Conservation (phyloP, 495 filamentous ascomycete genomes). For the Penicillium fimorum region DNA sequence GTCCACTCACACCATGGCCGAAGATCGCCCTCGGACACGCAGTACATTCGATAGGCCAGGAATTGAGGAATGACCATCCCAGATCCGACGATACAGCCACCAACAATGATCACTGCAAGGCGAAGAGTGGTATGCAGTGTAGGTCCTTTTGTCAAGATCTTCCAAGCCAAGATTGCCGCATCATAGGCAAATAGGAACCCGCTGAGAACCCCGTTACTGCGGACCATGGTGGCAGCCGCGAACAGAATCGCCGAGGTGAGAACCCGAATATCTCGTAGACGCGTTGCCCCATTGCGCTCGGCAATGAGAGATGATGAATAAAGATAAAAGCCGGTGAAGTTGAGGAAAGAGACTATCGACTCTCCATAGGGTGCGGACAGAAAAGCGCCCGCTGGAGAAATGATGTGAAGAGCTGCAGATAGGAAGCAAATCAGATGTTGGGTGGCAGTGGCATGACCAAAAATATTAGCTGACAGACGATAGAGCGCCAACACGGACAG, state of each 20-base stretch:
- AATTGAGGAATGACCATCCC: constrained; percentile 72
- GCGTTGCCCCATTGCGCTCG: constrained; percentile 19
- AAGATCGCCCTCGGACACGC: constrained; percentile 37
- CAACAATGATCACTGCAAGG: constrained; percentile 54
- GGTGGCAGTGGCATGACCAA: constrained; percentile 27
- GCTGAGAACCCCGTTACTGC: constrained; percentile 86
- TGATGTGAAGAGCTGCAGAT: constrained; percentile 69
- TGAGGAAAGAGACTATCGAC: constrained; percentile 73
- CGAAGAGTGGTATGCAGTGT: constrained; percentile 36
- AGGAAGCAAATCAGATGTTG: constrained; percentile 57
- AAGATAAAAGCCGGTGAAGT: constrained; percentile 68
- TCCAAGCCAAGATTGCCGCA: constrained; percentile 35
- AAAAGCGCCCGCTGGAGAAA: constrained; percentile 87
- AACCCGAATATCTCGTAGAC: constrained; percentile 45
- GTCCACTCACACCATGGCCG: constrained; percentile 72
- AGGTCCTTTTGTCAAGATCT: constrained; percentile 31
- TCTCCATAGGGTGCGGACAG: constrained; percentile 87
- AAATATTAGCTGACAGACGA: constrained; percentile 45
- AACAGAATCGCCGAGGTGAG: constrained; percentile 66
- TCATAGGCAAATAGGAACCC: constrained; percentile 70
- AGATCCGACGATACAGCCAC: constrained; percentile 63
- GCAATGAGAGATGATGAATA: constrained; percentile 58
- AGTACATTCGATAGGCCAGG: constrained; percentile 73
- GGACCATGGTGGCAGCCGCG: constrained; percentile 68
- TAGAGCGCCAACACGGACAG: constrained; percentile 71